Base-by-base conservation (phyloP, 495 filamentous ascomycete genomes). In the Trichoderma reesei region DNA sequence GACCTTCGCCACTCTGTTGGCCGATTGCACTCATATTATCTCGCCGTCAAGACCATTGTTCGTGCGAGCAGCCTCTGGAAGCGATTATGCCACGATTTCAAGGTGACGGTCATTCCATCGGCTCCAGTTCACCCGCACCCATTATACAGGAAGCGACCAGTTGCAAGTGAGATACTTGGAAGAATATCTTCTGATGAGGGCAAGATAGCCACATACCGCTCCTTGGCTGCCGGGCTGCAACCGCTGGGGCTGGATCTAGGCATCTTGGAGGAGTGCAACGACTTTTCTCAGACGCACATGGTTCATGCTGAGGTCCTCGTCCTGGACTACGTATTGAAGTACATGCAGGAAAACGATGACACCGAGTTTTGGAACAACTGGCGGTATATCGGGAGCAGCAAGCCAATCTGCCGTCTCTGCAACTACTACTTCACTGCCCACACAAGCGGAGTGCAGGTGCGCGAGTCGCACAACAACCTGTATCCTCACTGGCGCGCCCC, bases 351-450 rank as follows among this genome's bases (percentile, higher is more conserved):
- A 9, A 13, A 20, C 3, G 26, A 34, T 3, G 39, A 64, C 0
- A 6, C 71, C 1, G 62, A 65, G 18, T 78, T 74, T 68, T 74
- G 67, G 54, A 62, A 64, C 26, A 65, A 72, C 26, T 73, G 71
- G 8, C 42, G 61, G 2, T 78, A 76, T 63, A 73, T 78, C 7
- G 75, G 75, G 37, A 64, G 64, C 62, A 74, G 72, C 68, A 79
- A 79, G 65, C 75, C 77, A 1, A 72, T 74, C 0, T 79, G 77
- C 44, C 69, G 67, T 1, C 72, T 76, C 13, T 78, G 76, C 63
- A 6, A 60, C 1, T 63, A 69, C 10, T 79, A 76, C 41, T 73
- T 78, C 39, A 46, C 33, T 5, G 54, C 59, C 1, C 72, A 75
- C 16, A 48, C 62, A 2, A 64, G 60, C 3, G 61, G 70, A 0